Evolutionary conservation across 371 early-diverging fungal genomes (phyloP).

Genomic region (Capillidium heterosporum): DNA sequence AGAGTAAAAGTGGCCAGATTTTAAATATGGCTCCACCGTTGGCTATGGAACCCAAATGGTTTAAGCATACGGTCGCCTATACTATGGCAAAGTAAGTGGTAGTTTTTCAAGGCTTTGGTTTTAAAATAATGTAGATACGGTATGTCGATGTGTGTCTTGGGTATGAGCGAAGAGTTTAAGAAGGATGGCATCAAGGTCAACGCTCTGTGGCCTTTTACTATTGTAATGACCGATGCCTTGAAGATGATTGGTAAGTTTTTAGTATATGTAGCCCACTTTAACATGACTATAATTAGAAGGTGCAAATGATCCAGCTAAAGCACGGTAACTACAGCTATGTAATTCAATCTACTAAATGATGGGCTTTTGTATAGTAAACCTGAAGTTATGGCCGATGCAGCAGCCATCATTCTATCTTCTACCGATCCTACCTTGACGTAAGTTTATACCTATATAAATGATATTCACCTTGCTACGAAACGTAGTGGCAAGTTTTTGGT

Average conservation of each 20-base stretch:
- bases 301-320: neutral
- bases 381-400: slow-evolving; percentile 72
- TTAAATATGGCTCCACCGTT: slow-evolving; percentile 57
- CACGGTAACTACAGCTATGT: neutral
- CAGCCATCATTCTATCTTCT: slow-evolving; percentile 34
- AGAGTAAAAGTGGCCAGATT: slow-evolving; percentile 37
- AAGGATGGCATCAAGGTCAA: slow-evolving; percentile 51
- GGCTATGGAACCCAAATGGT: slow-evolving; percentile 42
- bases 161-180: slow-evolving; percentile 46
- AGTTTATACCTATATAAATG: neutral
- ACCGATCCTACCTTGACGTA: slow-evolving; percentile 23
- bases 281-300: slow-evolving; percentile 5
- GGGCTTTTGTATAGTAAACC: slow-evolving; percentile 17
- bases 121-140: slow-evolving; percentile 13
- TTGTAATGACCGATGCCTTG: slow-evolving; percentile 55
- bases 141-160: slow-evolving; percentile 55
- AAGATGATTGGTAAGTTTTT: slow-evolving; percentile 18
- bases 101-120: neutral
- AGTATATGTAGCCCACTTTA: too few species aligned
- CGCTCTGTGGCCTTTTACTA: slow-evolving; percentile 60
- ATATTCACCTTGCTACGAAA: neutral
- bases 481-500: slow-evolving; percentile 49
- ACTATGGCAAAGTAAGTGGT: slow-evolving; percentile 43
- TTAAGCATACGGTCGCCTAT: slow-evolving; percentile 44
- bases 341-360: too few species aligned